Evolutionary conservation across 139 green algal species (phyloP).

Genomic region (Chlorella sorokiniana): DNA sequence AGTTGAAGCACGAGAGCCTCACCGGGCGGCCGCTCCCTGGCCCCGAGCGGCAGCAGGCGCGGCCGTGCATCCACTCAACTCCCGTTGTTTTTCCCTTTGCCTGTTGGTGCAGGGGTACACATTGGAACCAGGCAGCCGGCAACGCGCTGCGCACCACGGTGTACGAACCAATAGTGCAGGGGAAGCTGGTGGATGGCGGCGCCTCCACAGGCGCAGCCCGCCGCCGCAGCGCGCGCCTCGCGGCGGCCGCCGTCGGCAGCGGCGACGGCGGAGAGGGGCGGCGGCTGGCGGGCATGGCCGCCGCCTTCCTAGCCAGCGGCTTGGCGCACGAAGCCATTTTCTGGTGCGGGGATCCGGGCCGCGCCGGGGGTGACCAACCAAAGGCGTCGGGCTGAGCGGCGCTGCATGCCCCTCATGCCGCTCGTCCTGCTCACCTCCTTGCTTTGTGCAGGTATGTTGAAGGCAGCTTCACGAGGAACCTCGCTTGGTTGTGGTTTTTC

Average conservation of each 20-base stretch:
- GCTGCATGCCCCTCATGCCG: background rate
- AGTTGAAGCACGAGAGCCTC: too few species aligned
- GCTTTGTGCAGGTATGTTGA: slow-evolving; percentile 6
- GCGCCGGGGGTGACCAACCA: too few species aligned
- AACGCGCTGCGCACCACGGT: slow-evolving; percentile 14
- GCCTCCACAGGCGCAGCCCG: background rate
- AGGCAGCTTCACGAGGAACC: background rate
- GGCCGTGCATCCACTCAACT: too few species aligned
- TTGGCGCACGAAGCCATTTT: slow-evolving; percentile 7
- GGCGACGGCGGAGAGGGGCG: background rate
- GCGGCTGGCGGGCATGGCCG: background rate
- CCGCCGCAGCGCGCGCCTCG: slow-evolving; percentile 10
- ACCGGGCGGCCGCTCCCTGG: too few species aligned
- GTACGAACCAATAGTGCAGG: background rate
- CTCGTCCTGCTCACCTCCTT: too few species aligned
- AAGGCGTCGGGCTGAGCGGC: too few species aligned
- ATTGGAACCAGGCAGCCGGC: slow-evolving; percentile 22
- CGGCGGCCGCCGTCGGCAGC: background rate
- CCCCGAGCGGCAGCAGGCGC: too few species aligned
- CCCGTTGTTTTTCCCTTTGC: background rate
- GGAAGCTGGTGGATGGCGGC: background rate
- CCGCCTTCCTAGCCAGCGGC: background rate
- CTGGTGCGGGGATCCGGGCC: background rate
- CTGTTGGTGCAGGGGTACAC: background rate
- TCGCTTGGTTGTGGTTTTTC: slow-evolving; percentile 25